A percentile compares a stretch with the other conserved stretches of the same genome.
Conservation (phyloP, 495 filamentous ascomycete genomes). For the Usnea hakonensis region DNA sequence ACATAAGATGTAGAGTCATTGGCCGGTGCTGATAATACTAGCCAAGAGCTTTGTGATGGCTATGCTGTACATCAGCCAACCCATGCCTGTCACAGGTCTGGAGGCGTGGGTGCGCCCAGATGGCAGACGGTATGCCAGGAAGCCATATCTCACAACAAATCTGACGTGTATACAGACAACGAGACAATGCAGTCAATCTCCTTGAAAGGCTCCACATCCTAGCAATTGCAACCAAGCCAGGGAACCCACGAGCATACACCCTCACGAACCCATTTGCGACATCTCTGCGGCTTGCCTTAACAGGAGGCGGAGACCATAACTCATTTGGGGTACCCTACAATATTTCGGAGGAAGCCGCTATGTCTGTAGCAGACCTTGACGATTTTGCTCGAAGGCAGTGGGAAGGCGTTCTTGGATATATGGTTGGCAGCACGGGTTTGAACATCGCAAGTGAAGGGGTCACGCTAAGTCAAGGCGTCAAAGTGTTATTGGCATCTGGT, state of each 20-base stretch:
- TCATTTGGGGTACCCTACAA: constrained; percentile 82
- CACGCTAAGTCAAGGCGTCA: constrained; percentile 70
- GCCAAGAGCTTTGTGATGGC: constrained; percentile 95
- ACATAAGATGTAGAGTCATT: constrained; percentile 2
- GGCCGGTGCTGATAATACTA: constrained; percentile 32
- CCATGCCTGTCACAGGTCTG: constrained; percentile 65
- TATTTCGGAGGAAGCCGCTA: constrained; percentile 45
- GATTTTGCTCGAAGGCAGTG: constrained; percentile 80
- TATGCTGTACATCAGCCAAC: constrained; percentile 74
- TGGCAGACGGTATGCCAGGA: constrained; percentile 50
- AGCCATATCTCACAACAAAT: neutral
- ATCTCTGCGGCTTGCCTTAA: constrained; percentile 74
- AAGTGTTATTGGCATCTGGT: constrained; percentile 67
- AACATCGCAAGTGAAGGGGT: constrained; percentile 41
- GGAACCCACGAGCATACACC: constrained; percentile 56
- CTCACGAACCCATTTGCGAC: constrained; percentile 68
- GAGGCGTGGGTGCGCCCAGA: constrained; percentile 75
- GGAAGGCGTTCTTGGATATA: constrained; percentile 92
- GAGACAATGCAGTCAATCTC: constrained; percentile 72
- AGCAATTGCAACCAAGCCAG: constrained; percentile 45
- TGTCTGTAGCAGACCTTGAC: constrained; percentile 68
- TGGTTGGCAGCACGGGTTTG: constrained; percentile 65
- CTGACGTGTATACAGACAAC: constrained; percentile 44
- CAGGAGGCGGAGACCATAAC: constrained; percentile 72
- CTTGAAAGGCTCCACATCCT: constrained; percentile 79